Conservation (phyloP, 495 filamentous ascomycete genomes). For the Aspergillus cavernicola region DNA sequence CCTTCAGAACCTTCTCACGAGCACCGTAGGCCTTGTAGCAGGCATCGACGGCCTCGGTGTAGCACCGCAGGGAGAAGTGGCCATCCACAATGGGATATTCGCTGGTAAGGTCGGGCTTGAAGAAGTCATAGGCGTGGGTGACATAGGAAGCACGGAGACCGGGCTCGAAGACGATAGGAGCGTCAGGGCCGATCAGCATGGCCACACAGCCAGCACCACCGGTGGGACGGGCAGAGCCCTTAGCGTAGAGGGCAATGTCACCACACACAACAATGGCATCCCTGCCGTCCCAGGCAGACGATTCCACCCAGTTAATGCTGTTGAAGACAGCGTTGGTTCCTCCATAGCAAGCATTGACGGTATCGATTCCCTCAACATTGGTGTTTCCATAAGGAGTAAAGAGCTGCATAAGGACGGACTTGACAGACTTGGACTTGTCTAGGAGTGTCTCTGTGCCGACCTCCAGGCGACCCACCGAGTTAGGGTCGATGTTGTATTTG, state of each 20-base stretch:
- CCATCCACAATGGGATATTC: constrained; percentile 98
- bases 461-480: constrained; percentile 88
- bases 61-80: constrained; percentile 92
- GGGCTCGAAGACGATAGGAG: constrained; percentile 85
- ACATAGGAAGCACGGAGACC: constrained; percentile 91
- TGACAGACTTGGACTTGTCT: constrained; percentile 99
- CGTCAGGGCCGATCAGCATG: constrained; percentile 90
- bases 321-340: constrained; percentile 98
- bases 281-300: constrained; percentile 94
- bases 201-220: constrained; percentile 94
- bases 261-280: constrained; percentile 91
- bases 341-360: constrained; percentile 96
- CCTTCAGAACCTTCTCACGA: constrained; percentile 71
- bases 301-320: constrained; percentile 96
- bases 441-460: constrained; percentile 97
- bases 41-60: constrained; percentile 89
- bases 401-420: constrained; percentile 98
- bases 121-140: constrained; percentile 97
- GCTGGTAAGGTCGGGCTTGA: constrained; percentile 96
- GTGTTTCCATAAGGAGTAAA: constrained; percentile 79
- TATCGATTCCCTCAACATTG: constrained; percentile 96
- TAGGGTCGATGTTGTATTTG: constrained; percentile 91
- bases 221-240: constrained; percentile 91
- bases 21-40: constrained; percentile 94
- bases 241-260: constrained; percentile 97